Base-by-base conservation (phyloP, 1,139 yeast genomes). In the Kodamaea arcana region DNA sequence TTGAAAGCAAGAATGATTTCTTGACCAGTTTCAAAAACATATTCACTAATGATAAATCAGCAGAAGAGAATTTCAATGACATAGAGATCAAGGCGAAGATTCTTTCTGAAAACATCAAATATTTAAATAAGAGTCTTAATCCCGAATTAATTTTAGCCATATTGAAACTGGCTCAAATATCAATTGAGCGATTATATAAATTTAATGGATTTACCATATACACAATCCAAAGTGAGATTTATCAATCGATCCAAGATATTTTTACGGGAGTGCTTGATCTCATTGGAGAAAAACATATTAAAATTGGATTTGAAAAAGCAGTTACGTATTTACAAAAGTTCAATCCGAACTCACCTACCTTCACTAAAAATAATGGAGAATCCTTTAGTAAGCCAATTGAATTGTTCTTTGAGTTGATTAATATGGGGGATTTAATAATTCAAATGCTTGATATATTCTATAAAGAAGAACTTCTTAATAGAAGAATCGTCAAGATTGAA, bases 401-500 rank as follows among this genome's bases (percentile, higher is more conserved):
- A 0, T 75, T 85, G 36, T 92, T 92, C 51, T 84, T 94, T 14
- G 97, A 90, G 53, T 68, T 92, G 42, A 94, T 92, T 29, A 92
- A 90, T 48, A 81, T 87, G 47, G 97, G 96, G 6, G 98, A 92
- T 55, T 65, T 90, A 42, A 86, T 92, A 21, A 83, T 87, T 50
- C 97, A 90, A 54, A 87, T 92, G 95, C 65, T 88, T 29, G 92
- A 86, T 41, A 87, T 88, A 2, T 92, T 92, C 50, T 90, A 87
- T 58, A 83, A 85, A 46, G 92, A 86, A 52, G 97, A 92, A 53
- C 69, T 92, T 45, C 72, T 84, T 3, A 60, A 69, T 29, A 65
- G 75, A 32, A 74, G 74, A 29, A 72, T 82, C 17, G 77, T 87
- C 17, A 80, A 78, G 47, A 74, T 78, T 39, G 83, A 82, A 44